Evolutionary conservation across 1,139 yeast genomes (phyloP), one percentile per base, ranked within the genome.

Genomic region (Yarrowia galli): DNA sequence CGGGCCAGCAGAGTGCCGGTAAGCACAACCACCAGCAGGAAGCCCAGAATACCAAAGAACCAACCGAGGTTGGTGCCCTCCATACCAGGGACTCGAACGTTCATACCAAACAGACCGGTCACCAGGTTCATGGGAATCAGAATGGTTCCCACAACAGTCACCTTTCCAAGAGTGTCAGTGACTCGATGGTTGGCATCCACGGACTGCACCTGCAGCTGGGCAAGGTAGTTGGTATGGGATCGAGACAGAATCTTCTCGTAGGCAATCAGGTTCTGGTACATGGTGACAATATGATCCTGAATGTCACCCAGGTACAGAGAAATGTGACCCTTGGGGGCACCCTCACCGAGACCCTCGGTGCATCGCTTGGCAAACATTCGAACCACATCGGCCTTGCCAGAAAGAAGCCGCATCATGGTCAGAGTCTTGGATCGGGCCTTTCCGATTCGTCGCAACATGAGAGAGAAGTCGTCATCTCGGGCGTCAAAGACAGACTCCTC

Each of bases 361-460:
- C 98, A 95, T 75, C 99, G 84, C 76, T 95, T 95, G 48, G 98
- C 97, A 82, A 95, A 92, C 97, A 93, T 95, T 75, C 91, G 91
- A 74, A 95, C 92, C 69, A 95, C 99, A 78, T 96, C 99, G 0
- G 99, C 98, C 77, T 95, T 95, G 70, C 97, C 97, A 35, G 96
- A 88, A 67, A 95, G 82, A 70, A 95, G 82, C 74, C 99, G 84
- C 91, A 95, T 88, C 76, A 93, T 82, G 0, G 97, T 89, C 97
- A 93, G 93, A 46, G 92, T 96, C 75, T 89, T 91, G 71, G 95
- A 83, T 76, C 98, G 85, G n/a, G 97, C 87, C 74, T 91, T 96
- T 69, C 98, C 98, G 72, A 93, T 92, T 71, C 90, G 84, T 71
- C 87, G 85, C 74, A 93, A 81, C 92, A 92, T 89, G 76, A 92